Conservation (phyloP, 768 basidiomycete species). For the Sarcodon aspratus region DNA sequence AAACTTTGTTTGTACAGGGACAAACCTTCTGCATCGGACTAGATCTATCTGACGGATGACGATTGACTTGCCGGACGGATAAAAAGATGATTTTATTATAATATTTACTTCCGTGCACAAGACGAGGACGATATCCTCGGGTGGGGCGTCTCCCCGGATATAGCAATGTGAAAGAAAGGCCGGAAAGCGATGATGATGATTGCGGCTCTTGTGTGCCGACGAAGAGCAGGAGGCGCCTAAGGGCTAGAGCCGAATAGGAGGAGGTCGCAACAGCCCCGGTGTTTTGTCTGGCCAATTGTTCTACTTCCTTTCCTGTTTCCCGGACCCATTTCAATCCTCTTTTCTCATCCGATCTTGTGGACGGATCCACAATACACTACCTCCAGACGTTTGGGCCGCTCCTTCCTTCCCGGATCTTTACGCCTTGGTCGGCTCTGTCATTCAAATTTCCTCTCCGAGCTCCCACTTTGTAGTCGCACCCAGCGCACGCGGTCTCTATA, state of each 20-base stretch:
- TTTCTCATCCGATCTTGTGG: slow-evolving; percentile 1
- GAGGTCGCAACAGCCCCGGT: neutral
- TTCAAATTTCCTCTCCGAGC: slow-evolving; percentile 2
- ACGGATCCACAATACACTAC: slow-evolving; percentile 4
- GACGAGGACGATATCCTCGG: slow-evolving; percentile 8
- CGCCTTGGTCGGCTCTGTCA: slow-evolving; percentile 9
- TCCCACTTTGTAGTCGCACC: slow-evolving; percentile 7
- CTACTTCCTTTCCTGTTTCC: neutral
- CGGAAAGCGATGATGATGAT: too few relatives aligned
- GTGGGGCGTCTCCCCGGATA: too few relatives aligned
- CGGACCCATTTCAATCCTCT: neutral
- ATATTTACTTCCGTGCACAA: slow-evolving; percentile 9
- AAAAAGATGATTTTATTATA: neutral
- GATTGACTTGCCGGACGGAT: too few relatives aligned
- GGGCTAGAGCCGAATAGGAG: too few relatives aligned
- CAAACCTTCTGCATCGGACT: neutral
- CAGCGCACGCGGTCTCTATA: slow-evolving; percentile 15
- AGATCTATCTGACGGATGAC: too few relatives aligned
- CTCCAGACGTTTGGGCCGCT: slow-evolving; percentile 15
- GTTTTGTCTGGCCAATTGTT: neutral
- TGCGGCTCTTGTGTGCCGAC: neutral
- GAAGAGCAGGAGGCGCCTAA: neutral
- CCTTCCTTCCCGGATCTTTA: slow-evolving; percentile 16
- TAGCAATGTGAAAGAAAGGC: too few relatives aligned
- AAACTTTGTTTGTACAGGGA: neutral